Base-by-base conservation (phyloP, 2,329 filamentous ascomycete species). In the Alternaria solani region DNA sequence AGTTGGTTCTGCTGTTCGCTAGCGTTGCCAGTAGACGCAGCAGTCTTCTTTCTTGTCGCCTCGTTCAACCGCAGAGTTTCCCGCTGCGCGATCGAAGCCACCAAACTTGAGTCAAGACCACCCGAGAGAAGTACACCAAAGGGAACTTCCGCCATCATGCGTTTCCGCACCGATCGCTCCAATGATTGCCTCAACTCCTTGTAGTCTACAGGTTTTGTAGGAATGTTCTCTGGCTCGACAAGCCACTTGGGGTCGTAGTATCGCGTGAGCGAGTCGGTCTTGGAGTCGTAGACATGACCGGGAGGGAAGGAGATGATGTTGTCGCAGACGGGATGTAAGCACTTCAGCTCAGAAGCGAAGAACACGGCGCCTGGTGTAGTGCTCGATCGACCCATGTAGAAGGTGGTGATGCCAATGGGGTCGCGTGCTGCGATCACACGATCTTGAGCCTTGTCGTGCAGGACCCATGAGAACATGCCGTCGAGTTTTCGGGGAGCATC, bases 391-490 rank as follows among this genome's bases (percentile, higher is more conserved):
- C 95, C 95, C 81, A 97, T 92, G 84, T 99, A 99, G 80, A 99
- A 93, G 65, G 93, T 97, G 68, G 94, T 98, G 80, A 99, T 90
- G 72, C 95, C 95, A 74, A 99, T 97, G 36, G 95, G 95, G 80
- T 99, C 95, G 78, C 95, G 90, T 57, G 95, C 95, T 59, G 95
- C 95, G 75, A 99, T 89, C 64, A 93, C 91, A 69, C 95, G 91
- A 84, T 99, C 91, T 80, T 93, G 89, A 70, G 88, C 90, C 87
- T 96, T 97, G 84, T 99, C 95, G 82, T 97, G 97, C 54, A 99
- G 87, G 57, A 99, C 94, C 83, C 96, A 99, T 16, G 94, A 97
- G 87, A 99, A 99, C 95, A 99, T 99, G 84, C 95, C 95, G 79
- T 99, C 95, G 70, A 99, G 89, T 81, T 93, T 86, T 81, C 94